Percentiles rank a stretch among this genome's conserved stretches.
These are phyloP conservation scores for Iberis amara DNA, from an alignment of 441 rosid species.

Conservation along the genomic window DNA sequence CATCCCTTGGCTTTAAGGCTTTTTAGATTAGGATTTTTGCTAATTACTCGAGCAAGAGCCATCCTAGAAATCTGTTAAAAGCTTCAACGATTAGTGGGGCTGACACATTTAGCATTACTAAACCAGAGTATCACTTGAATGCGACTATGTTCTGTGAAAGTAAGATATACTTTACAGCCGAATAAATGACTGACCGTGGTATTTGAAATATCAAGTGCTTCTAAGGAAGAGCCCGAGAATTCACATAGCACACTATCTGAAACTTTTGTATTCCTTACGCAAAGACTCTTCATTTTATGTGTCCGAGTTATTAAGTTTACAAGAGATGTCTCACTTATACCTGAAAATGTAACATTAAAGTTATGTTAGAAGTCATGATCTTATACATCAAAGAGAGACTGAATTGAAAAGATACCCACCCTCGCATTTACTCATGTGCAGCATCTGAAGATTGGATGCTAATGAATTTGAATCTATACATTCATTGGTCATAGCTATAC, in stretches of 20 bases:
- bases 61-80: constrained; percentile 53
- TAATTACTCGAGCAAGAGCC: constrained; percentile 46
- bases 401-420: constrained; percentile 42
- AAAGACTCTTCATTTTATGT: constrained; percentile 49
- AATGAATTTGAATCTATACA: constrained; percentile 32
- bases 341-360: constrained; percentile 34
- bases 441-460: constrained; percentile 52
- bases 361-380: neutral
- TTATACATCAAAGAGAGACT: constrained; percentile 6
- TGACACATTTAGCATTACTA: neutral
- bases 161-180: neutral
- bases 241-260: constrained; percentile 47
- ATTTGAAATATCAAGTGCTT: constrained; percentile 68
- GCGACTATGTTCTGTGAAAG: neutral
- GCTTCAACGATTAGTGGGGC: constrained; percentile 4
- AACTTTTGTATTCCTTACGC: constrained; percentile 59
- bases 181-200: constrained; percentile 48
- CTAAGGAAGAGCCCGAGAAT: constrained; percentile 63
- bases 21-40: constrained; percentile 53
- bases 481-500: constrained; percentile 26
- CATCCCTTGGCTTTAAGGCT: constrained; percentile 63
- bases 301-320: constrained; percentile 46
- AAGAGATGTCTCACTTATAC: constrained; percentile 45
- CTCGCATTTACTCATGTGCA: constrained; percentile 72
- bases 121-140: constrained; percentile 4